Conservation (phyloP, 495 filamentous ascomycete species). For the Hyaloscypha finlandica region DNA sequence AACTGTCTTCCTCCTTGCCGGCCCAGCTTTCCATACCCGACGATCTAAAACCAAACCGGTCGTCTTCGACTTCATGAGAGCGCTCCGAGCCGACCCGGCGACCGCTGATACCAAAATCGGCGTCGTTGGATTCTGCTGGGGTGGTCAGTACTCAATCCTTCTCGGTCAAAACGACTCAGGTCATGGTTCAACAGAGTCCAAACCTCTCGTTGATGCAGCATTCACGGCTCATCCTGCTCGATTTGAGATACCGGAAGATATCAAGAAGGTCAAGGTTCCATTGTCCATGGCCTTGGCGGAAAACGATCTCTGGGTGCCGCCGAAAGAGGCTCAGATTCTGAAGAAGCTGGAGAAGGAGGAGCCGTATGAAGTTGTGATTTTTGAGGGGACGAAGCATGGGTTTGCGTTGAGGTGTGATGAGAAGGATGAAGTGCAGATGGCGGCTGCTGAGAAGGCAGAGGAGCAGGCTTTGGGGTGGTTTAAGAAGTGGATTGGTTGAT, state of each 20-base stretch:
- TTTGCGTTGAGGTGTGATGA: constrained; percentile 58
- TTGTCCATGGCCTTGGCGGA: constrained; percentile 57
- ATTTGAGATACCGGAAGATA: constrained; percentile 53
- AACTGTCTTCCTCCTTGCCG: constrained; percentile 35
- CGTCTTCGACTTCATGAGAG: constrained; percentile 46
- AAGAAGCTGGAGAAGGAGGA: constrained; percentile 50
- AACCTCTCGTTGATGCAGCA: constrained; percentile 47
- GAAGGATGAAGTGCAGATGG: constrained; percentile 42
- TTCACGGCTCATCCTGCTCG: constrained; percentile 56
- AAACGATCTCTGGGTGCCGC: constrained; percentile 46
- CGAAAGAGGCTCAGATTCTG: constrained; percentile 44
- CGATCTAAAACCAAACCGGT: constrained; percentile 40
- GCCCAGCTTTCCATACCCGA: constrained; percentile 27
- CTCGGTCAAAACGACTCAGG: constrained; percentile 39
- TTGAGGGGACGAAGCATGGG: constrained; percentile 58
- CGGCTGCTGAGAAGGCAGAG: constrained; percentile 47
- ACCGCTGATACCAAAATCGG: constrained; percentile 38
- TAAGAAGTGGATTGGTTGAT: constrained; percentile 21
- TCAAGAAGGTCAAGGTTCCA: constrained; percentile 53
- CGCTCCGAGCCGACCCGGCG: constrained; percentile 37
- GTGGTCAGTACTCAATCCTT: constrained; percentile 51
- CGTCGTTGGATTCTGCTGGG: constrained; percentile 62
- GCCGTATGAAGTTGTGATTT: constrained; percentile 47
- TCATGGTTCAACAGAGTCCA: constrained; percentile 1
- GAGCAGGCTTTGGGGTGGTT: constrained; percentile 59